Percentiles rank a stretch among this genome's conserved stretches.
phyloP scores from a whole-genome alignment of 768 basidiomycete species.

The Chiua virens region DNA sequence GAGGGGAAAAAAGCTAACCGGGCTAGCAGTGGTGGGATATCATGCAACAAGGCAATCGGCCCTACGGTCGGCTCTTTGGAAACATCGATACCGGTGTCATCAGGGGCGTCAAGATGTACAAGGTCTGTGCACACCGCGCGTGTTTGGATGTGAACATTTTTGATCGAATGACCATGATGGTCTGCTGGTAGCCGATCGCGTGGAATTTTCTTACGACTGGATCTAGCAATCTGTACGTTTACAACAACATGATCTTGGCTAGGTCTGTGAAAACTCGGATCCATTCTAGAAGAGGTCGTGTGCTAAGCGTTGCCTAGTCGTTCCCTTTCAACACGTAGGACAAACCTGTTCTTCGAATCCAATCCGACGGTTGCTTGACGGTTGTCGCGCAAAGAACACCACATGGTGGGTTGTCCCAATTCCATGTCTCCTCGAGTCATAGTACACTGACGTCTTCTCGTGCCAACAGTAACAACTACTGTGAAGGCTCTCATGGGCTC shows the following conservation, averaged over 20 bases:
- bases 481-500: constrained; percentile 59
- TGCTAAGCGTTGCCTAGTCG: neutral
- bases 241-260: constrained; percentile 55
- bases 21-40: constrained; percentile 57
- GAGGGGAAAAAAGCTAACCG: neutral
- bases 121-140: constrained; percentile 31
- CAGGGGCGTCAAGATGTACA: constrained; percentile 56
- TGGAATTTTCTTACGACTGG: constrained; percentile 59
- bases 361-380: constrained; percentile 62
- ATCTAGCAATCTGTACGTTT: constrained; percentile 48
- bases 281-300: neutral
- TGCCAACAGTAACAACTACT: constrained; percentile 45
- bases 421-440: neutral
- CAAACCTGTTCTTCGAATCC: neutral
- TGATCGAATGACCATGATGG: neutral
- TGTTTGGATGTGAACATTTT: neutral
- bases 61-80: constrained; percentile 53
- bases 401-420: constrained; percentile 39
- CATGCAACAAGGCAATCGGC: constrained; percentile 51
- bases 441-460: neutral
- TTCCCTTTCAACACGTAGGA: constrained; percentile 4
- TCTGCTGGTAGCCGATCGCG: constrained; percentile 45
- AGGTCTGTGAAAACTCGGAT: constrained; percentile 40
- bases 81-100: constrained; percentile 56
- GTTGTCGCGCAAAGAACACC: constrained; percentile 56